Conservation (phyloP, 2,329 filamentous ascomycete species). For the Decorospora gaudefroyi region DNA sequence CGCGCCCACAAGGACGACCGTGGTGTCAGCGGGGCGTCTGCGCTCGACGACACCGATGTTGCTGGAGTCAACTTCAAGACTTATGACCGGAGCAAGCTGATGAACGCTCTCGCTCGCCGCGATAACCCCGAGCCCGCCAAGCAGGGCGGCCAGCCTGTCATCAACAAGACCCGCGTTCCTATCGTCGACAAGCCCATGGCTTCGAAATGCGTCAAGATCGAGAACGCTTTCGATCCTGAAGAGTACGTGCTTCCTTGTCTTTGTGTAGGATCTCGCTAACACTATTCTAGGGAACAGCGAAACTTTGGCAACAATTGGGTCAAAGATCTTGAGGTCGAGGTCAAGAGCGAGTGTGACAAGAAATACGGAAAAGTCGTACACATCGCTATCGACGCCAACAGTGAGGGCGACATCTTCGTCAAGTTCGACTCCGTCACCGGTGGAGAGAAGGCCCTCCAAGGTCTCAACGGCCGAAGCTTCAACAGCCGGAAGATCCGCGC, state of each 20-base stretch:
- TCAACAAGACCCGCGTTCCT: constrained; percentile 78
- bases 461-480: constrained; percentile 95
- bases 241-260: constrained; percentile 66
- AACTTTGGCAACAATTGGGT: constrained; percentile 63
- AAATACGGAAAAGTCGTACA: constrained; percentile 98
- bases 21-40: constrained; percentile 83
- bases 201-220: constrained; percentile 89
- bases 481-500: constrained; percentile 91
- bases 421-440: constrained; percentile 97
- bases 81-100: constrained; percentile 96
- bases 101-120: constrained; percentile 90
- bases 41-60: constrained; percentile 95
- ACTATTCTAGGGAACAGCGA: constrained; percentile 30
- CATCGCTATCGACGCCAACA: constrained; percentile 92
- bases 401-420: constrained; percentile 93
- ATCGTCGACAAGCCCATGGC: constrained; percentile 78
- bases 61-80: constrained; percentile 99
- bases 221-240: constrained; percentile 91
- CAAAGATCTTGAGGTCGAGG: constrained; percentile 92
- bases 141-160: constrained; percentile 38
- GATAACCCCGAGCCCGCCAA: constrained; percentile 71
- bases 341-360: constrained; percentile 86
- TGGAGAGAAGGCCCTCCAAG: constrained; percentile 96
- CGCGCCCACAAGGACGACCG: constrained; percentile 91
- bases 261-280: constrained; percentile 18